Evolutionary conservation across 2,329 filamentous ascomycete species (phyloP).

Genomic region (Furcasterigmium furcatum): DNA sequence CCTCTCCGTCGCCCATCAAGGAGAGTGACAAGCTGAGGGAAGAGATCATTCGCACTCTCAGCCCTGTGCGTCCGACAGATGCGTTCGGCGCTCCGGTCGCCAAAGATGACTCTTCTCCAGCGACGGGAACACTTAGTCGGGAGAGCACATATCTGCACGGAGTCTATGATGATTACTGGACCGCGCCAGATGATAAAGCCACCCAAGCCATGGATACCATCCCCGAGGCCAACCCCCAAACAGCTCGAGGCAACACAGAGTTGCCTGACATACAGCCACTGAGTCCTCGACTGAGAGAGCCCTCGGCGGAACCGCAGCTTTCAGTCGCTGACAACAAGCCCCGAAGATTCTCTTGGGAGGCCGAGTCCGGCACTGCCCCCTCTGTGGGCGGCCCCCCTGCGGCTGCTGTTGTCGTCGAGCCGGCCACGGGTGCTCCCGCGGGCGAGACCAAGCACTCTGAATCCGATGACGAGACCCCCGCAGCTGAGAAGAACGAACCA

Average conservation of each 20-base stretch:
- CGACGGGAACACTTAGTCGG: constrained; percentile 18
- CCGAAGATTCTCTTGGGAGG: constrained; percentile 41
- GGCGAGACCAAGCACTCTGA: too few relatives aligned
- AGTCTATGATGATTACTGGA: constrained; percentile 68
- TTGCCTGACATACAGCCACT: constrained; percentile 7
- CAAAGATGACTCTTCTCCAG: neutral
- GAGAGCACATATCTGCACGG: constrained; percentile 63
- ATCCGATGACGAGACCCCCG: too few relatives aligned
- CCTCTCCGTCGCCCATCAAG: constrained; percentile 52
- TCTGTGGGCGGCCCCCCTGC: too few relatives aligned
- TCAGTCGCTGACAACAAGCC: neutral
- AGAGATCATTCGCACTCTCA: constrained; percentile 71
- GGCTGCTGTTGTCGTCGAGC: too few relatives aligned
- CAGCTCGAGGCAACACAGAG: neutral
- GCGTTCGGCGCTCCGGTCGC: constrained; percentile 7
- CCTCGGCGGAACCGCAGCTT: neutral
- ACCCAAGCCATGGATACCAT: neutral
- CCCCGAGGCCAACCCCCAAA: too few relatives aligned
- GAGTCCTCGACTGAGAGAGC: constrained; percentile 9
- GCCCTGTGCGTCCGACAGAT: constrained; percentile 35
- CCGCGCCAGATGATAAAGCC: constrained; percentile 39
- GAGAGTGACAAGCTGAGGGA: constrained; percentile 71
- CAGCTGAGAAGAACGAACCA: too few relatives aligned
- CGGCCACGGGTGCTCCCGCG: too few relatives aligned
- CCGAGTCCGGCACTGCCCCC: constrained; percentile 15